Evolutionary conservation across 2,329 filamentous ascomycete species (phyloP).

Genomic region (Myriosclerotinia scirpicola): DNA sequence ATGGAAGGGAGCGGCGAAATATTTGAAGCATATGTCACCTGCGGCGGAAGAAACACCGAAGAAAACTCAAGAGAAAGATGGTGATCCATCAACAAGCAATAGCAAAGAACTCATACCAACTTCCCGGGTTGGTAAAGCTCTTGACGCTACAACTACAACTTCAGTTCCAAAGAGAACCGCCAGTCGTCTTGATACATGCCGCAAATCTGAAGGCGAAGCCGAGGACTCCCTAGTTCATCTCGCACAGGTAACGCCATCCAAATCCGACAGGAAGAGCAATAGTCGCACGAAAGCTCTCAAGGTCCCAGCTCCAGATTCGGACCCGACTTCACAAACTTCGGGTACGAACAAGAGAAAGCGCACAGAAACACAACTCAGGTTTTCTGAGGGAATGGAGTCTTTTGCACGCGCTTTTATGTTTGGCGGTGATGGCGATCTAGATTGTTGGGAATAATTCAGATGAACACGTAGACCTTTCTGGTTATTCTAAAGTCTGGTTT

Average conservation of each 20-base stretch:
- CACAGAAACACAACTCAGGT: background rate
- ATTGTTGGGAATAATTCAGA: background rate
- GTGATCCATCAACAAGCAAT: background rate
- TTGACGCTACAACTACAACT: too few relatives aligned
- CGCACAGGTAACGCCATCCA: background rate
- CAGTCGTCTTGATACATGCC: background rate
- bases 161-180: background rate
- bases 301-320: background rate
- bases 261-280: background rate
- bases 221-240: too few relatives aligned
- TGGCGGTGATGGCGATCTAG: too few relatives aligned
- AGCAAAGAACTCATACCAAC: background rate
- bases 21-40: background rate
- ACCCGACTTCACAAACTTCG: background rate
- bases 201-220: background rate
- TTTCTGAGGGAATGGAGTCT: background rate
- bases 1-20: background rate
- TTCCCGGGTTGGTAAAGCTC: background rate
- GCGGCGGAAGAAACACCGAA: background rate
- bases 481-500: background rate
- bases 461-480: background rate
- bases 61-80: background rate
- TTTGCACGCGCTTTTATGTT: background rate
- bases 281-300: background rate
- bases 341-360: background rate